These are phyloP conservation scores for Amanita muscaria DNA, from an alignment of 768 basidiomycete species.

Conservation along the genomic window DNA sequence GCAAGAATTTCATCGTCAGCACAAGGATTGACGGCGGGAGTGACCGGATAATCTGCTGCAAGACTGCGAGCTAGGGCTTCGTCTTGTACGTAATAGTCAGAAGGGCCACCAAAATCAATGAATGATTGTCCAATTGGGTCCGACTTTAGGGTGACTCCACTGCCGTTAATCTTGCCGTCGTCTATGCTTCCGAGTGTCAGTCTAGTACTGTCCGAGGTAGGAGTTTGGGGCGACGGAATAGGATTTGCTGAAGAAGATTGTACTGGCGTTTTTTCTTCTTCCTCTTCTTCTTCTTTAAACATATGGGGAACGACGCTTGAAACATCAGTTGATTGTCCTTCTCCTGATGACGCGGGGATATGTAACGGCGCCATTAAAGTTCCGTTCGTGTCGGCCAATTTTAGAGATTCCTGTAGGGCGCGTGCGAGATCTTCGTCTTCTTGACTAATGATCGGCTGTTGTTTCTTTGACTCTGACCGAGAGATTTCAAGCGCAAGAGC, in stretches of 20 bases:
- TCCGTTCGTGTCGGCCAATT: background rate
- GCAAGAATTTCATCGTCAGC: conserved; percentile 12
- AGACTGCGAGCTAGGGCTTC: background rate
- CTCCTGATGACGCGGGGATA: background rate
- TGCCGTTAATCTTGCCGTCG: background rate
- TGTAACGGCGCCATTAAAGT: background rate
- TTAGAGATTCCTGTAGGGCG: conserved; percentile 49
- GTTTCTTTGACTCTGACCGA: conserved; percentile 33
- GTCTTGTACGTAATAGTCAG: background rate
- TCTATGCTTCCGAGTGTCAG: background rate
- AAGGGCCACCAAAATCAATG: background rate
- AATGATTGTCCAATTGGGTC: too few species aligned
- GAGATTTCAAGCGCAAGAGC: conserved; percentile 40
- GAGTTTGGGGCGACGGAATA: background rate
- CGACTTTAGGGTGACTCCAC: too few species aligned
- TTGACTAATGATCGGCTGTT: conserved; percentile 24
- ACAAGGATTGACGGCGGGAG: background rate
- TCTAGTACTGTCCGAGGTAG: background rate
- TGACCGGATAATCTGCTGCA: background rate
- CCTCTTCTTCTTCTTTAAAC: background rate
- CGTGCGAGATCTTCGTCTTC: conserved; percentile 63
- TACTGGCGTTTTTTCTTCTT: too few species aligned
- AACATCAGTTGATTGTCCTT: background rate
- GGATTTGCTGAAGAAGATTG: too few species aligned
- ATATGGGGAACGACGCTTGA: background rate